Percentiles rank a stretch among this genome's conserved stretches.
Conservation (phyloP, 2,329 filamentous ascomycete species). For the Fusarium phyllophilum region DNA sequence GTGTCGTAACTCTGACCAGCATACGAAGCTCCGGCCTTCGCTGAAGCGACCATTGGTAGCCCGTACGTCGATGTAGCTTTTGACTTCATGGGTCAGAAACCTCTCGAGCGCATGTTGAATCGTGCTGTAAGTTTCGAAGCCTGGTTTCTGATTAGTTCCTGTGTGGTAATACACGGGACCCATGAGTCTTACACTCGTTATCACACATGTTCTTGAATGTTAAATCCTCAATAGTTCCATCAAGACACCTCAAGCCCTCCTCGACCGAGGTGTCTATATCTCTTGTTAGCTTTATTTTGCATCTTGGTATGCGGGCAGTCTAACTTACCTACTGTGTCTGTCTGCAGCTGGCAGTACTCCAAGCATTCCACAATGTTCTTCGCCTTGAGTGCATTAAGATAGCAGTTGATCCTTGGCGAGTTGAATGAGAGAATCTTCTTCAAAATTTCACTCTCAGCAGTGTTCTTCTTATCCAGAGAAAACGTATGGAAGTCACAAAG, state of each 20-base stretch:
- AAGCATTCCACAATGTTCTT: conserved; percentile 23
- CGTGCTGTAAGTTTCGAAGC: background rate
- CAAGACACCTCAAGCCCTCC: background rate
- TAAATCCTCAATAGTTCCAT: background rate
- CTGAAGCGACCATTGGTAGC: conserved; percentile 23
- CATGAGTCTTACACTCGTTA: background rate
- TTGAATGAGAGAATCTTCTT: conserved; percentile 38
- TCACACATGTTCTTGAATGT: background rate
- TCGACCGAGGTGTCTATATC: background rate
- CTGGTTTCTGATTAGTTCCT: background rate
- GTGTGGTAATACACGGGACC: accelerated
- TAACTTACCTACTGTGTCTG: background rate
- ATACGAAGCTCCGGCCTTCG: conserved; percentile 26
- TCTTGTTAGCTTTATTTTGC: background rate
- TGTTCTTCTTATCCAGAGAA: accelerated
- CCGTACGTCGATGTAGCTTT: conserved; percentile 8
- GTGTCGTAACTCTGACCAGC: conserved; percentile 48
- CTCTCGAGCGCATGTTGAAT: conserved; percentile 2
- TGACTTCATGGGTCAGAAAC: background rate
- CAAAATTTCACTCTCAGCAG: background rate
- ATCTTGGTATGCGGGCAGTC: accelerated
- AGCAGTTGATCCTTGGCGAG: conserved; percentile 23
- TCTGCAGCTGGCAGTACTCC: background rate
- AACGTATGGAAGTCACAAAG: conserved; percentile 2
- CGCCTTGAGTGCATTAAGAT: conserved; percentile 18